Conservation (phyloP, 1,284 basidiomycete species). For the Leccinum proliferum region DNA sequence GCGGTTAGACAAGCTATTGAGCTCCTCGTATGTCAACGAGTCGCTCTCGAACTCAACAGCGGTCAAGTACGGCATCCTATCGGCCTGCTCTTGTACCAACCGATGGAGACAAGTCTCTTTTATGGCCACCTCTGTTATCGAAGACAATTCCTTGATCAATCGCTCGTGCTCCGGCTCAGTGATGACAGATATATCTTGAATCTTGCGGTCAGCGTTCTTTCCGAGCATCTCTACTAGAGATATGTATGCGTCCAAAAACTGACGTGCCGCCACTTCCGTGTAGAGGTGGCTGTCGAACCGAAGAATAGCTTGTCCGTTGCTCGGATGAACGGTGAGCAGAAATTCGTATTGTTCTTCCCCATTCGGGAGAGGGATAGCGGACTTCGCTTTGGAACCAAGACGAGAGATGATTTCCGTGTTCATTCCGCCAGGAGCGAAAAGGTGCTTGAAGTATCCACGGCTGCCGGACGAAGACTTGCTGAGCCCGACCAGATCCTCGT, state of each 20-base stretch:
- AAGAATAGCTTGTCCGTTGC: slow-evolving; percentile 18
- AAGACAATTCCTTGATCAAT: slow-evolving; percentile 23
- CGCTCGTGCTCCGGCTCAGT: slow-evolving; percentile 16
- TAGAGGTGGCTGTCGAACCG: slow-evolving; percentile 27
- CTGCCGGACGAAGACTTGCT: slow-evolving; percentile 18
- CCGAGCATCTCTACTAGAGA: slow-evolving; percentile 23
- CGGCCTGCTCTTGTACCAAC: slow-evolving; percentile 22
- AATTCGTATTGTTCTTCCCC: slow-evolving; percentile 28
- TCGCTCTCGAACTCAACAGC: slow-evolving; percentile 26
- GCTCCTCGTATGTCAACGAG: slow-evolving; percentile 22
- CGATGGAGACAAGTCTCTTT: slow-evolving; percentile 20
- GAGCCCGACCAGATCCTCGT: slow-evolving; percentile 26
- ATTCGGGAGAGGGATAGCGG: slow-evolving; percentile 20
- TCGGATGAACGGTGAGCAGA: slow-evolving; percentile 24
- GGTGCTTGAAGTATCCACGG: slow-evolving; percentile 29
- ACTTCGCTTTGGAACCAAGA: slow-evolving; percentile 15
- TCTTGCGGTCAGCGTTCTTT: slow-evolving; percentile 14
- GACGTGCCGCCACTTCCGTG: slow-evolving; percentile 16
- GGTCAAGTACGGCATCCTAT: slow-evolving; percentile 5
- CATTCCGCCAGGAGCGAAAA: slow-evolving; percentile 26
- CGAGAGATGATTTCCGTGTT: slow-evolving; percentile 16
- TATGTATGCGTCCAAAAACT: slow-evolving; percentile 24
- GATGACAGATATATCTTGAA: slow-evolving; percentile 24
- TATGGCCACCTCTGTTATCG: slow-evolving; percentile 7
- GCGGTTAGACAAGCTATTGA: slow-evolving; percentile 21